phyloP scores from a whole-genome alignment of 2,329 filamentous ascomycete genomes.

The Nannizziopsis arthrosporioides region DNA sequence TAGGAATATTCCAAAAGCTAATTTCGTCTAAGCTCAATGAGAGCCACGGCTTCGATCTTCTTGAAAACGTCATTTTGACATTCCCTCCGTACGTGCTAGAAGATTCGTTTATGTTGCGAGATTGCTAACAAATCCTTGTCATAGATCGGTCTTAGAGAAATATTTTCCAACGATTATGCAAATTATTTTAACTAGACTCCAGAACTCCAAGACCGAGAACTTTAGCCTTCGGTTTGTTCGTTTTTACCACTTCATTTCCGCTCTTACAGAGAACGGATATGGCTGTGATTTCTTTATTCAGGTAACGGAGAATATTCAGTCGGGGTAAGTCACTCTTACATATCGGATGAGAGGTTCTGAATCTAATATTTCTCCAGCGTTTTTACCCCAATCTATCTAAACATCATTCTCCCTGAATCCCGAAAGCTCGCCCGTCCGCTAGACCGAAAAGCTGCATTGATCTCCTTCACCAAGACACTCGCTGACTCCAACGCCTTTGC shows the following conservation, averaged over 20 bases:
- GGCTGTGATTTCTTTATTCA: slow-evolving; percentile 86
- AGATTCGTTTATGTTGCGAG: neutral
- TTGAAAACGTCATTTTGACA: slow-evolving; percentile 65
- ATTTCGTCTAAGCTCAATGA: slow-evolving; percentile 74
- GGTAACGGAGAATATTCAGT: slow-evolving; percentile 70
- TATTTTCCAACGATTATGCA: slow-evolving; percentile 73
- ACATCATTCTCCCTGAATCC: slow-evolving; percentile 76
- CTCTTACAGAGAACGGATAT: slow-evolving; percentile 65
- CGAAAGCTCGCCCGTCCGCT: slow-evolving; percentile 76
- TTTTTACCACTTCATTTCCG: slow-evolving; percentile 87
- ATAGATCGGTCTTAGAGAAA: slow-evolving; percentile 52
- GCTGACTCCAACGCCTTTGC: slow-evolving; percentile 78
- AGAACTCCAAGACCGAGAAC: slow-evolving; percentile 65
- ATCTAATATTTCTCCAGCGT: slow-evolving; percentile 15
- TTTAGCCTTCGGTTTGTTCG: slow-evolving; percentile 80
- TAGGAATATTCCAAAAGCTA: slow-evolving; percentile 94
- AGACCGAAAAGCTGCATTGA: slow-evolving; percentile 85
- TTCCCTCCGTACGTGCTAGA: slow-evolving; percentile 54
- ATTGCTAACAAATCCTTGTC: slow-evolving; percentile 5
- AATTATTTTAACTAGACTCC: slow-evolving; percentile 63
- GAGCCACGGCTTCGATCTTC: slow-evolving; percentile 72
- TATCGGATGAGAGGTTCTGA: neutral
- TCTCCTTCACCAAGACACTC: slow-evolving; percentile 86
- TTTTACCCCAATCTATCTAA: slow-evolving; percentile 75
- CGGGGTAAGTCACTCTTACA: slow-evolving; percentile 36